Conservation (phyloP, 208 protist genomes). For the Crithidia mellificae region DNA sequence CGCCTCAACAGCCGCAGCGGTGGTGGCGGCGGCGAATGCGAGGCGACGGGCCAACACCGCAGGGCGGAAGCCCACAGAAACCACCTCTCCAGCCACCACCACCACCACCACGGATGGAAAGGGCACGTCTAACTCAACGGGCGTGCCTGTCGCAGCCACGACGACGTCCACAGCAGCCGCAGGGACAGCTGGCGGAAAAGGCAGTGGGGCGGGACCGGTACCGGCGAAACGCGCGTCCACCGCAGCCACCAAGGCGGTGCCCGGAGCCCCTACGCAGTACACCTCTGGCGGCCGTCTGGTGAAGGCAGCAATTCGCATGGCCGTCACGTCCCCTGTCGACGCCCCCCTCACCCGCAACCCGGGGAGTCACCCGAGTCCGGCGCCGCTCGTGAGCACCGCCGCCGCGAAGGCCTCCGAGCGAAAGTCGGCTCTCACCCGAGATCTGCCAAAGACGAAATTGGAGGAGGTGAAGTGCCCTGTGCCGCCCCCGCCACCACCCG, state of each 20-base stretch:
- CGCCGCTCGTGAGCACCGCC: background rate
- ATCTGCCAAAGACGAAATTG: background rate
- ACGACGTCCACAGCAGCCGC: background rate
- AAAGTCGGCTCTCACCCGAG: background rate
- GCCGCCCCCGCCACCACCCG: background rate
- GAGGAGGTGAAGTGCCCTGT: background rate
- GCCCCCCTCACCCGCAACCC: background rate
- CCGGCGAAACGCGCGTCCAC: slow-evolving; percentile 4
- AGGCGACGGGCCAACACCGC: background rate
- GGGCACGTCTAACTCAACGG: no score
- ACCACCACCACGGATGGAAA: background rate
- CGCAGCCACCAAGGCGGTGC: background rate
- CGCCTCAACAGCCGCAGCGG: no score
- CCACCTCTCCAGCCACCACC: background rate
- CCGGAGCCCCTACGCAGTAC: background rate
- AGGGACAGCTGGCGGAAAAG: background rate
- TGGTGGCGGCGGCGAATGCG: background rate
- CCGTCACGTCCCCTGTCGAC: background rate
- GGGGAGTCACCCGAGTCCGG: no score
- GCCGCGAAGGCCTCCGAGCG: background rate
- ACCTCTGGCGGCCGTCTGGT: slow-evolving; percentile 11
- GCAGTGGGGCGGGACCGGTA: background rate
- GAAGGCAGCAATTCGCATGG: slow-evolving; percentile 13
- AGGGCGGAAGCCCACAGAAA: background rate
- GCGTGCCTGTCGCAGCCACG: background rate